Base-by-base conservation (phyloP, 179 eudicot species). In the Beta corolliflora region DNA sequence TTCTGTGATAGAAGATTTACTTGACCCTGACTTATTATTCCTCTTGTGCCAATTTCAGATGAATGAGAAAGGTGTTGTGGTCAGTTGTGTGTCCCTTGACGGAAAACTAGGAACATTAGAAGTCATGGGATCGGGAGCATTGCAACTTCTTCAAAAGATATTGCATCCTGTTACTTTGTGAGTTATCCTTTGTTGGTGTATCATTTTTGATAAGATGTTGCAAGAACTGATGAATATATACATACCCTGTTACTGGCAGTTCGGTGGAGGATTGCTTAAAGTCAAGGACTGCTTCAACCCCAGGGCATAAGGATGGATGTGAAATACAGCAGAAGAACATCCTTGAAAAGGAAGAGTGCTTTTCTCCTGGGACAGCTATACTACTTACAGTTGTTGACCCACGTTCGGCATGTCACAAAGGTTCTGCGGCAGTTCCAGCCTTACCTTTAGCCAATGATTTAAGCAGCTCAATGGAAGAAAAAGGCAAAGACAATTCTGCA, bases 91-190 rank as follows among this genome's bases (percentile, higher is more conserved):
- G 79, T 91, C 92, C 61, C 93, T 89, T 72, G 92, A 89, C 77
- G 98, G 93, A 59, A 87, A 93, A 80, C 89, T 95, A 72, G 98
- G 88, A 59, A 94, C 84, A 72, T 76, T 95, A 80, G 97, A 95
- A 83, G 85, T 95, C 71, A 85, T 95, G 85, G 98, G 99, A 82
- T 83, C 84, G 59, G 85, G 82, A 74, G 87, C 93, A 77, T 85
- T 87, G 83, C 84, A 90, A 56, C 84, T 91, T 82, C 91, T 95
- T 56, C 89, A 87, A 70, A 95, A 86, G 87, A 84, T 90, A 76
- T 72, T 95, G 82, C 88, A 83, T 75, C 94, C 88, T 21, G 60
- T 77, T 77, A 64, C 78, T 70, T 16, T 21, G 84, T 85, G 79
- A 82, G 85, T 79, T 76, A n/a, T 82, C 58, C 61, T 31, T 63